phyloP scores from a whole-genome alignment of 495 filamentous ascomycete species.

The Cryomyces antarcticus region DNA sequence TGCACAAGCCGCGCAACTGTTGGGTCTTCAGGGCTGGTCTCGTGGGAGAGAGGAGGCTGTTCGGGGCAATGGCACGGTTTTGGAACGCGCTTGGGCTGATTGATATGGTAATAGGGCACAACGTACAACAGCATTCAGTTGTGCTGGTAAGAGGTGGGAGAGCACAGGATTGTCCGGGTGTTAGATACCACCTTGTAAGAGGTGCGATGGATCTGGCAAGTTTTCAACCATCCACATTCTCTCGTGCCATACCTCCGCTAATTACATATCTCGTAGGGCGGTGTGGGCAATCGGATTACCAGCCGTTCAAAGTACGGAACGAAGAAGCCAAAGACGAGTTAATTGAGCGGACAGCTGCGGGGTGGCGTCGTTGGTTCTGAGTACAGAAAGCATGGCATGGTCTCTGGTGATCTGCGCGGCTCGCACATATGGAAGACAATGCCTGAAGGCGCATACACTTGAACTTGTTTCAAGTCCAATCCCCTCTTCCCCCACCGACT shows the following conservation, averaged over 20 bases:
- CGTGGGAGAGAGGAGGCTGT: not conserved
- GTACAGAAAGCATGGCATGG: no score
- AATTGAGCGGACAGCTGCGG: not conserved
- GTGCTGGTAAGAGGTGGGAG: conserved; percentile 82
- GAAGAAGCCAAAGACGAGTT: conserved; percentile 81
- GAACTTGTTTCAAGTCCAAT: no score
- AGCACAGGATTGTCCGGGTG: conserved; percentile 93
- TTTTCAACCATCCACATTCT: conserved; percentile 5
- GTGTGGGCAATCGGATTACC: conserved; percentile 63
- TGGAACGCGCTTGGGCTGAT: not conserved
- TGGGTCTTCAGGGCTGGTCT: no score
- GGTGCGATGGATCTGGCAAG: conserved; percentile 88
- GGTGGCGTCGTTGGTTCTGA: no score
- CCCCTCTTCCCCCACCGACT: no score
- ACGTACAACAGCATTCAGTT: conserved; percentile 96
- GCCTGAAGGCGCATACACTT: no score
- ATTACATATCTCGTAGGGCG: conserved; percentile 37
- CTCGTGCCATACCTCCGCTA: no score
- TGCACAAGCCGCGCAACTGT: no score
- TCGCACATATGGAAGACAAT: no score
- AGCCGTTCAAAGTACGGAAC: conserved; percentile 93
- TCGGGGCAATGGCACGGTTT: not conserved
- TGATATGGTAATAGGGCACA: conserved; percentile 45
- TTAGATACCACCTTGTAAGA: conserved; percentile 82
- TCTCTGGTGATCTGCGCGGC: no score